Percentiles rank a stretch among this genome's conserved stretches.
Evolutionary conservation across 805 yeast genomes (phyloP).

Genomic region (Torulaspora gathmanii): DNA sequence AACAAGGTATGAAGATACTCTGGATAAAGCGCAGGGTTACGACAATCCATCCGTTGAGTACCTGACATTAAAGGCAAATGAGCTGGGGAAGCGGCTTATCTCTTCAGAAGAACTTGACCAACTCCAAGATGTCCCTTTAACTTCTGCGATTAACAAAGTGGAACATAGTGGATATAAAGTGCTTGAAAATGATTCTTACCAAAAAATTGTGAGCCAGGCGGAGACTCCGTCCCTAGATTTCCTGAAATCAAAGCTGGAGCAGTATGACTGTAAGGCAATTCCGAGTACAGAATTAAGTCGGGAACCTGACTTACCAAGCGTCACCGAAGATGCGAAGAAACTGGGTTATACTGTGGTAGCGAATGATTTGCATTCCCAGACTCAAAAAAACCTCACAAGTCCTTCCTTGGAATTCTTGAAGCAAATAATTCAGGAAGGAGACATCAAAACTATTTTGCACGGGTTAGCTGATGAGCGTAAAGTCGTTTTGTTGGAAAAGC

Average conservation of each 20-base stretch:
- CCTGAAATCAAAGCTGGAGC: slow-evolving; percentile 12
- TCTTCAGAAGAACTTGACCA: slow-evolving; percentile 13
- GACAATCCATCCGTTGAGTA: slow-evolving; percentile 19
- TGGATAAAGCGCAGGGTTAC: slow-evolving; percentile 7
- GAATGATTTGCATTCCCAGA: slow-evolving; percentile 9
- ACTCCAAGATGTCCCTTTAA: slow-evolving; percentile 6
- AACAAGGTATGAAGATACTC: slow-evolving; percentile 11
- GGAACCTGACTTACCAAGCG: slow-evolving; percentile 14
- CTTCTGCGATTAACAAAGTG: neutral
- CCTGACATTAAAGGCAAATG: slow-evolving; percentile 13
- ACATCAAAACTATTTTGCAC: slow-evolving; percentile 1
- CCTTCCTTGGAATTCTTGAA: slow-evolving; percentile 21
- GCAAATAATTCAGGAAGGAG: slow-evolving; percentile 1
- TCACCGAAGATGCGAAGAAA: slow-evolving; percentile 10
- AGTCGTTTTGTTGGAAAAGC: slow-evolving; percentile 5
- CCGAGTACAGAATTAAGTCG: slow-evolving; percentile 14
- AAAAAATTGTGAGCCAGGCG: neutral
- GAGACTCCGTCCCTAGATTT: slow-evolving; percentile 19
- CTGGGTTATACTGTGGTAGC: slow-evolving; percentile 21
- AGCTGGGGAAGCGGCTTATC: slow-evolving; percentile 24
- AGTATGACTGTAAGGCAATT: slow-evolving; percentile 14
- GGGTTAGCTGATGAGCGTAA: slow-evolving; percentile 19
- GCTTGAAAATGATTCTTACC: slow-evolving; percentile 7
- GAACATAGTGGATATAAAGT: slow-evolving; percentile 5
- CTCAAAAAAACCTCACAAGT: slow-evolving; percentile 5